Conservation (phyloP, 1,284 basidiomycete species). For the Melampsora americana region DNA sequence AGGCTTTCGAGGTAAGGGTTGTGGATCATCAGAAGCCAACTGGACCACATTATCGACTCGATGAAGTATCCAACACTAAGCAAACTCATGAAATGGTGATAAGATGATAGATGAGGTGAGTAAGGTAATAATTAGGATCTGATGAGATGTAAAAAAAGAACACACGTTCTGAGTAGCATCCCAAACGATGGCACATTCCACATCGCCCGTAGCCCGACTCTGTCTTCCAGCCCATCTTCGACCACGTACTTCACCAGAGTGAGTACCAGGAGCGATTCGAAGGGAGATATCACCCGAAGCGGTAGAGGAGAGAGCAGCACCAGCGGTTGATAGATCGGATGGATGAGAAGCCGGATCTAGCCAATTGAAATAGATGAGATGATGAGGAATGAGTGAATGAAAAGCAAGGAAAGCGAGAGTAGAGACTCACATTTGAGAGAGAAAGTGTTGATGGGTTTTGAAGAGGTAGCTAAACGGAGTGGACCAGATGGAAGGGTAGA, state of each 20-base stretch:
- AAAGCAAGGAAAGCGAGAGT: not conserved
- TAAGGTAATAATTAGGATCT: not conserved
- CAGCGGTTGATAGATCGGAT: conserved; percentile 26
- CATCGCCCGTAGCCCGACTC: not conserved
- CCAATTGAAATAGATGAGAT: not conserved
- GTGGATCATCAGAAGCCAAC: conserved; percentile 29
- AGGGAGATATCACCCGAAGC: conserved; percentile 42
- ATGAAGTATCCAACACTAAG: conserved; percentile 38
- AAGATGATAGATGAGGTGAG: not conserved
- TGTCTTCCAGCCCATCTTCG: conserved; percentile 33
- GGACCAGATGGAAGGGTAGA: conserved; percentile 38
- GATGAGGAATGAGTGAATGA: not conserved
- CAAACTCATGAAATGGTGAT: not conserved
- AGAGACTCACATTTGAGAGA: conserved; percentile 25
- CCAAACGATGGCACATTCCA: conserved; percentile 41
- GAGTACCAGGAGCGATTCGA: conserved; percentile 12
- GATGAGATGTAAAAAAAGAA: not conserved
- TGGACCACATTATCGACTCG: conserved; percentile 40
- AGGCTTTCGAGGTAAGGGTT: conserved; percentile 14
- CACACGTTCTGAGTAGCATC: conserved; percentile 37
- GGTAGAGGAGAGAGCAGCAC: conserved; percentile 37
- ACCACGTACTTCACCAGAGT: conserved; percentile 24
- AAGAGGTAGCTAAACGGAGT: conserved; percentile 16
- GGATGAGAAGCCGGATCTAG: conserved; percentile 40
- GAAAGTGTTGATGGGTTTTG: conserved; percentile 28